Base-by-base conservation (phyloP, 208 protist genomes). In the Trypanosoma caninum region DNA sequence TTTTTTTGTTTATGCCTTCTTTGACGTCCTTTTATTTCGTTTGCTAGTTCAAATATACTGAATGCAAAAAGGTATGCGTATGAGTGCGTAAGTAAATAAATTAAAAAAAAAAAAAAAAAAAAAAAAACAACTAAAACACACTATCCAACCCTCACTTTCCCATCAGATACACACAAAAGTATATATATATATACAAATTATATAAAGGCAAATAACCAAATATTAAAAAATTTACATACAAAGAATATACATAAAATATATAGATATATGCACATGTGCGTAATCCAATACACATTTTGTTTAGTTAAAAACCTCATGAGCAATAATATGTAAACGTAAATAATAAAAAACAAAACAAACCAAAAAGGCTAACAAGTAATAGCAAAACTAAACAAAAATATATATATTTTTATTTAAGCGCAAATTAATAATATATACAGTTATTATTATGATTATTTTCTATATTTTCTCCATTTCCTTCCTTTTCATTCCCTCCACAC, bases 381-480 rank as follows among this genome's bases (percentile, higher is more conserved):
- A 18, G 18, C 0, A 37, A 35, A 48, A 35, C 2, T 14, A 60
- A 11, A 30, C n/a, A 50, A 8, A 34, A 50, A 46, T 6, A 59
- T 50, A 59, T 34, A 48, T 22, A 60, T 47, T 38, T 14, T 27
- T 33, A 53, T 45, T 28, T 28, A 58, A 23, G 14, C 35, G n/a
- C 16, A 46, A 31, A 33, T 38, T 47, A 22, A 45, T n/a, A 54
- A 45, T n/a, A 54, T 20, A 33, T 51, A 11, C n/a, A 51, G 14
- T 5, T 18, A 35, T 46, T 40, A 10, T 37, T n/a, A 42, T 51
- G 6, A 30, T 25, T 9, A 18, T 69, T 50, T 25, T 52, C 38
- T 31, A 25, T 50, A 25, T 44, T 37, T 50, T 55, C 25, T 47
- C 76, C n/a, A n/a, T n/a, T n/a, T n/a, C n/a, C n/a, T n/a, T n/a